A percentile compares a stretch with the other conserved stretches of the same genome.
These are phyloP conservation scores for Aleurites moluccanus DNA, from an alignment of 441 rosid genomes.

Conservation along the genomic window DNA sequence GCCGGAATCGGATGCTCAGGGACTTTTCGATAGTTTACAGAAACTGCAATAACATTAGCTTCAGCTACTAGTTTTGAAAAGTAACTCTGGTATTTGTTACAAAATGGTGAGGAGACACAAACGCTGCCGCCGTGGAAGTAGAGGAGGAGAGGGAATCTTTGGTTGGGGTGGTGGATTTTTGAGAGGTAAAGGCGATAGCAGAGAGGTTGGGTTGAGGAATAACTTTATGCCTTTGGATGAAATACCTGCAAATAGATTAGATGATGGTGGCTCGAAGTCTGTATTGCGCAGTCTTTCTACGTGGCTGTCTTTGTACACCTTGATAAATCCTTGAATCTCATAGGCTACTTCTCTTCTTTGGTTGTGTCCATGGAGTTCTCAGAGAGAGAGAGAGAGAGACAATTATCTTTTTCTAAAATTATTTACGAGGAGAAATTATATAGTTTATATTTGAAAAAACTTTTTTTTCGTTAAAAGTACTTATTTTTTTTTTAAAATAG, in stretches of 20 bases:
- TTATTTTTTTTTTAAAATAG: no score
- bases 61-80: slow-evolving; percentile 28
- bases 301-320: slow-evolving; percentile 37
- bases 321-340: slow-evolving; percentile 32
- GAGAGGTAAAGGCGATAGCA: slow-evolving; percentile 50
- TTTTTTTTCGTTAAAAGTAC: no score
- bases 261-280: slow-evolving; percentile 34
- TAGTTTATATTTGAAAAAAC: no score
- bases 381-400: neutral
- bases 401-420: no score
- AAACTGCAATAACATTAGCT: slow-evolving; percentile 40
- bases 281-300: slow-evolving; percentile 33
- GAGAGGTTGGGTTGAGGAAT: slow-evolving; percentile 29
- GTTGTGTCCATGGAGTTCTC: neutral
- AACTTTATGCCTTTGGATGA: slow-evolving; percentile 39
- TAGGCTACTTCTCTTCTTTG: slow-evolving; percentile 25
- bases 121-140: slow-evolving; percentile 55
- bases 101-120: slow-evolving; percentile 33
- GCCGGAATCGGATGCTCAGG: slow-evolving; percentile 44
- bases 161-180: slow-evolving; percentile 13
- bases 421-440: no score
- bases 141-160: slow-evolving; percentile 38
- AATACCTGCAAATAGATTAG: slow-evolving; percentile 28
- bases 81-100: slow-evolving; percentile 24
- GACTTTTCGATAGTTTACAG: slow-evolving; percentile 44